Evolutionary conservation across 2,329 filamentous ascomycete species (phyloP), one percentile per base, ranked within the genome.

Genomic region (Trichoderma simmonsii): DNA sequence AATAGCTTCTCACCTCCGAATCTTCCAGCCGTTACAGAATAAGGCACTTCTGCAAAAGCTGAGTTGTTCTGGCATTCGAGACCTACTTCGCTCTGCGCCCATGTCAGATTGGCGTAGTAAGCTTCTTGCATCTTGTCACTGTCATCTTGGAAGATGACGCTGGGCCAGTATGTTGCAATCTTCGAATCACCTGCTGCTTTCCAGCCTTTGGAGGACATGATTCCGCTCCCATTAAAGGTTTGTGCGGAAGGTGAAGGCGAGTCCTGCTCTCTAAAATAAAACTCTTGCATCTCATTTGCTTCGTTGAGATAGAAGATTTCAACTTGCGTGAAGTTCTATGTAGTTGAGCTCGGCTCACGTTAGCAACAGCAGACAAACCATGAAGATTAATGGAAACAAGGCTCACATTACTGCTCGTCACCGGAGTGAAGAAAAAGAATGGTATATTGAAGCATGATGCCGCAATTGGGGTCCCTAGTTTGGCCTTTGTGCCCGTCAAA

Each of bases 181-280:
- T 36, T 43, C 5, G 61, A 9, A 26, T 21, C 7, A 2, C 14
- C 4, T 15, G 15, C 24, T 24, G 26, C 61, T 18, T 64, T 64
- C 61, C 61, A 64, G 1, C 61, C 39, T 2, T 64, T 48, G 3
- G 61, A n/a, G 9, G 61, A 64, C 61, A 64, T 64, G 36, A 28
- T 30, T 7, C 61, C 61, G 18, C 24, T 64, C 8, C 61, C 61
- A 2, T 43, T 30, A 14, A 30, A 48, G 0, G 61, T 64, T 24
- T 51, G 61, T 21, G 61, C 61, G 6, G 61, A 51, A n/a, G 39
- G 39, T 1, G 18, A 63, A n/a, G 39, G 24, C 4, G n/a, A 28
- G 1, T 51, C 39, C n/a, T 64, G 61, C 18, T 64, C 61, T 24
- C 61, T 28, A 6, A 30, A 64, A 24, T 28, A 30, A 15, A 36